phyloP scores from a whole-genome alignment of 2,329 filamentous ascomycete species.

The Alternaria postmessia region DNA sequence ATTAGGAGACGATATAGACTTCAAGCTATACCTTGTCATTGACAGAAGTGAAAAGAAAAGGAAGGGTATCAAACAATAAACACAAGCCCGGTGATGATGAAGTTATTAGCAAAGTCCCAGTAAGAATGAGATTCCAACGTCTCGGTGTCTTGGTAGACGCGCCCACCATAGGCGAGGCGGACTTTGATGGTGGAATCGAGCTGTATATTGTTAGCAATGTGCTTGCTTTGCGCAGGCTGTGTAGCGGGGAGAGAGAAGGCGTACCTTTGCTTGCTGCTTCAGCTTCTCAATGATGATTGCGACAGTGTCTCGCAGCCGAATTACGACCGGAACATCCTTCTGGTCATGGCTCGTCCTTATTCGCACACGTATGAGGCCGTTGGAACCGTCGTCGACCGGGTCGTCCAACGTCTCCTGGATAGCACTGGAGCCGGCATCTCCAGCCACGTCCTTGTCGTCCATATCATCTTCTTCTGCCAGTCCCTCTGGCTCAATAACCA shows the following conservation, averaged over 20 bases:
- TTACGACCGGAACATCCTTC: slow-evolving; percentile 48
- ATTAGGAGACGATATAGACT: no score
- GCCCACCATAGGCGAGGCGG: slow-evolving; percentile 81
- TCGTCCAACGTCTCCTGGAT: slow-evolving; percentile 40
- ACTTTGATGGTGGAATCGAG: slow-evolving; percentile 67
- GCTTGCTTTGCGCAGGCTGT: not conserved
- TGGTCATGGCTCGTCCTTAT: slow-evolving; percentile 51
- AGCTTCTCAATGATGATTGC: slow-evolving; percentile 69
- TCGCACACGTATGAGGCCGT: slow-evolving; percentile 42
- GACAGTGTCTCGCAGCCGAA: slow-evolving; percentile 63
- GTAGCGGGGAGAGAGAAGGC: not conserved
- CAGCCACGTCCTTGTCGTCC: slow-evolving; percentile 26
- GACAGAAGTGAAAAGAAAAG: not conserved
- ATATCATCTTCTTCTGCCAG: slow-evolving; percentile 38
- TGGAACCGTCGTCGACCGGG: slow-evolving; percentile 24
- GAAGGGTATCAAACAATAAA: slow-evolving; percentile 6
- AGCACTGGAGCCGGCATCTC: slow-evolving; percentile 3
- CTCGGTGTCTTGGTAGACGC: slow-evolving; percentile 73
- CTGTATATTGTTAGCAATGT: slow-evolving; percentile 41
- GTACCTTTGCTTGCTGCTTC: slow-evolving; percentile 69
- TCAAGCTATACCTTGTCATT: no score
- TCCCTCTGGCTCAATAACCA: slow-evolving; percentile 55
- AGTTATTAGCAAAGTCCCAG: slow-evolving; percentile 67
- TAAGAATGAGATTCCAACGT: slow-evolving; percentile 71
- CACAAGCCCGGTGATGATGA: slow-evolving; percentile 22